Evolutionary conservation across 768 basidiomycete species (phyloP).

Genomic region (Mycena metata): DNA sequence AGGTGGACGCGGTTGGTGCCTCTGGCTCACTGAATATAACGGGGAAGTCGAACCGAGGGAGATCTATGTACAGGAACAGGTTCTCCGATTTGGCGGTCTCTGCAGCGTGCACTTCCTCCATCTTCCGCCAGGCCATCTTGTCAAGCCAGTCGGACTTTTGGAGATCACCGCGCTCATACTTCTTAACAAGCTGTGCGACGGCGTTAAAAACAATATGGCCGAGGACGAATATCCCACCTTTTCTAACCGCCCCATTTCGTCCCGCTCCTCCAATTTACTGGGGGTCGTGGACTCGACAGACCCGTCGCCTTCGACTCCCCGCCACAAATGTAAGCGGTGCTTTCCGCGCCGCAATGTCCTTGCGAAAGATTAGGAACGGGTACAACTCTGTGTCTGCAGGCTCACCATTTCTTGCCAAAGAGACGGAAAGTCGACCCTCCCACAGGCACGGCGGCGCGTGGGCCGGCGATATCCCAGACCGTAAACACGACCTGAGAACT

Average conservation of each 20-base stretch:
- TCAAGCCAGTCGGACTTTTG: constrained; percentile 97
- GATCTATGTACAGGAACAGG: constrained; percentile 95
- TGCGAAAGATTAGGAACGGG: not conserved
- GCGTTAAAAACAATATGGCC: constrained; percentile 45
- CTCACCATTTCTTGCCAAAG: constrained; percentile 94
- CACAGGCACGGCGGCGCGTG: constrained; percentile 82
- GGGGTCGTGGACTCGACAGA: constrained; percentile 86
- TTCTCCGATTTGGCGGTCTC: constrained; percentile 94
- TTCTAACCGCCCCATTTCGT: constrained; percentile 97
- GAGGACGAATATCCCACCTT: constrained; percentile 64
- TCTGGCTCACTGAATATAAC: constrained; percentile 93
- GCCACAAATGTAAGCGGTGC: constrained; percentile 89
- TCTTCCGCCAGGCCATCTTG: constrained; percentile 91
- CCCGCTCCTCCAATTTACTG: constrained; percentile 82
- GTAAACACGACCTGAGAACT: constrained; percentile 93
- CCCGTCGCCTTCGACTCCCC: constrained; percentile 87
- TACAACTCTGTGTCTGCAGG: not conserved
- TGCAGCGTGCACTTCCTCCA: constrained; percentile 93
- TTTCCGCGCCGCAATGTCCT: constrained; percentile 94
- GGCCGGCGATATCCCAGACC: constrained; percentile 94
- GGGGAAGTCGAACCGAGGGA: constrained; percentile 97
- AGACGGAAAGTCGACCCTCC: constrained; percentile 92
- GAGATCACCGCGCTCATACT: constrained; percentile 94
- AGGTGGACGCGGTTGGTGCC: constrained; percentile 56
- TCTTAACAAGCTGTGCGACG: constrained; percentile 82